These are phyloP conservation scores for Fusarium phyllophilum DNA, from an alignment of 2,329 filamentous ascomycete genomes.

Conservation along the genomic window DNA sequence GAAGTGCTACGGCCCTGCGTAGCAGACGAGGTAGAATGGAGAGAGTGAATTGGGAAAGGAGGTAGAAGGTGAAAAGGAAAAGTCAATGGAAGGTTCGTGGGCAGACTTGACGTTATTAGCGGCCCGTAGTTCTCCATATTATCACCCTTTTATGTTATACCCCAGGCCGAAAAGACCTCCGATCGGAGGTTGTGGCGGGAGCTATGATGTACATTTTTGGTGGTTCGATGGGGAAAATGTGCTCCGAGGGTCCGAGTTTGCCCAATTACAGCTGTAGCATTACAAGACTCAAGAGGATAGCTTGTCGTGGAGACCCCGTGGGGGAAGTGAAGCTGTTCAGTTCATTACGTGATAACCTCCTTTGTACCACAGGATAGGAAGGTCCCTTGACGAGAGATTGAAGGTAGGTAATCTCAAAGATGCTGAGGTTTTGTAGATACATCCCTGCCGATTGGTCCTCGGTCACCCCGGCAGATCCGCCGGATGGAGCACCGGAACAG, in stretches of 20 bases:
- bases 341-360: slow-evolving; percentile 29
- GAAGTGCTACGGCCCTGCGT: background rate
- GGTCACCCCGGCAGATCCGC: slow-evolving; percentile 25
- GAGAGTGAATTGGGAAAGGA: background rate
- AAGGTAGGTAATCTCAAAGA: slow-evolving; percentile 9
- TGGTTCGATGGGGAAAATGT: slow-evolving; percentile 17
- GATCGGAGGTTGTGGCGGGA: slow-evolving; percentile 35
- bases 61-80: slow-evolving; percentile 7
- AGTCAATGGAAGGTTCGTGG: background rate
- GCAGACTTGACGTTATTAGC: slow-evolving; percentile 29
- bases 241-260: background rate
- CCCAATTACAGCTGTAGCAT: slow-evolving; percentile 19
- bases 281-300: background rate
- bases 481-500: slow-evolving; percentile 11
- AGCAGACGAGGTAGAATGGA: background rate
- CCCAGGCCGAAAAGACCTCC: slow-evolving; percentile 28
- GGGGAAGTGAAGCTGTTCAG: slow-evolving; percentile 8
- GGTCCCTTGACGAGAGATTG: slow-evolving; percentile 9
- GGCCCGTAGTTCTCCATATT: slow-evolving; percentile 33
- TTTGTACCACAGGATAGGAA: slow-evolving; percentile 7
- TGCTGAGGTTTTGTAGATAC: background rate
- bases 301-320: slow-evolving; percentile 20
- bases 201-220: slow-evolving; percentile 16
- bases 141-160: slow-evolving; percentile 24
- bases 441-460: slow-evolving; percentile 25